Evolutionary conservation across 2,329 filamentous ascomycete species (phyloP), one percentile per base, ranked within the genome.

Genomic region (Cytospora mali): DNA sequence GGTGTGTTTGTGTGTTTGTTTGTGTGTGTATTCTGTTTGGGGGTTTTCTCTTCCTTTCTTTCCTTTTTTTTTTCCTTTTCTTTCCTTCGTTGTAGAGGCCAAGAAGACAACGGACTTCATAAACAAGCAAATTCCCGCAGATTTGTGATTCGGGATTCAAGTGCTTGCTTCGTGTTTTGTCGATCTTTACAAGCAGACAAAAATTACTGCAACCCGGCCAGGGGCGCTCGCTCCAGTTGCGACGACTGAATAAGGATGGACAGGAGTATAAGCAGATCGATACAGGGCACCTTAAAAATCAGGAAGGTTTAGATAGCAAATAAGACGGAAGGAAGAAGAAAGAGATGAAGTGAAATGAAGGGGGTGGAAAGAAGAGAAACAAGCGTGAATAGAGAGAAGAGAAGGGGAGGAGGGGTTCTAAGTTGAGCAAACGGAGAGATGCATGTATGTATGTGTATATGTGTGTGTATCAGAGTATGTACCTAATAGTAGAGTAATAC

Each of bases 131-230:
- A 42, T 57, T 57, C 21, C 42, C 55, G 42, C 42, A 57, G 50
- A 27, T 28, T 29, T 51, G 21, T n/a, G n/a, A n/a, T n/a, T n/a
- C n/a, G n/a, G 21, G 42, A 23, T 11, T 46, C 42, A 13, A 23
- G 42, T 46, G n/a, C n/a, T 46, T 10, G 42, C n/a, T 46, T 21
- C 11, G 50, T 21, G n/a, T 51, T 48, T 29, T 39, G 62, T 60
- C 60, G 55, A 65, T 65, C 59, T 27, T 52, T 46, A 54, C 54
- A 28, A 27, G 25, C 46, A 46, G 54, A 21, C 54, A 27, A 57
- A 52, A 59, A 18, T 58, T 58, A 64, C 50, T 54, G 60, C 31
- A 56, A 59, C 60, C 62, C 63, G 35, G 60, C 63, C 63, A 65
- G 63, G 63, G 63, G 63, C 52, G 46, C 55, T 55, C 52, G 46